These are phyloP conservation scores for Apiospora saccharicola DNA, from an alignment of 2,329 filamentous ascomycete genomes.

Conservation along the genomic window DNA sequence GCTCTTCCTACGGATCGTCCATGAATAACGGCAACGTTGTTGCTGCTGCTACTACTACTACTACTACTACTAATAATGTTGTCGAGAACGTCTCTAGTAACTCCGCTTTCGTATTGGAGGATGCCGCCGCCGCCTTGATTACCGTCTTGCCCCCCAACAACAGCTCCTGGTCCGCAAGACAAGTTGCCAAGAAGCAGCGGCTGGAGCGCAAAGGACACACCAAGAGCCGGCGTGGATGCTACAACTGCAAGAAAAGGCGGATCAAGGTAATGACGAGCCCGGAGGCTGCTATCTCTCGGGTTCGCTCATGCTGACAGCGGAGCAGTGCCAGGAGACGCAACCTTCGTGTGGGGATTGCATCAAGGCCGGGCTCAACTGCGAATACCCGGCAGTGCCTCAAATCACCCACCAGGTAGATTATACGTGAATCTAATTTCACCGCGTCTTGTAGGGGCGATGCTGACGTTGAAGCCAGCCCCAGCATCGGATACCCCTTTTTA, in stretches of 20 bases:
- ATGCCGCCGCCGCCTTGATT: background rate
- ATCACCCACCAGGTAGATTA: conserved; percentile 57
- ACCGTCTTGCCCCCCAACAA: background rate
- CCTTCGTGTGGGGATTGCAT: conserved; percentile 69
- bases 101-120: background rate
- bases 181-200: conserved; percentile 45
- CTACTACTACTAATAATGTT: background rate
- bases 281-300: background rate
- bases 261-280: conserved; percentile 61
- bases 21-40: background rate
- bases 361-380: conserved; percentile 68
- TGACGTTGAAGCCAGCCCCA: conserved; percentile 51
- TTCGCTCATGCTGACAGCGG: background rate
- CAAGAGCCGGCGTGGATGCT: conserved; percentile 71
- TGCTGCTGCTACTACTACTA: no score
- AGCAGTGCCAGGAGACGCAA: conserved; percentile 69
- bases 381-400: conserved; percentile 62
- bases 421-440: background rate
- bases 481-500: conserved; percentile 65
- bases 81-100: background rate
- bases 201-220: conserved; percentile 68
- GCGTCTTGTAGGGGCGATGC: background rate
- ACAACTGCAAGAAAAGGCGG: conserved; percentile 70
- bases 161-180: conserved; percentile 21
- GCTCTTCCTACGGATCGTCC: background rate